Percentiles rank a stretch among this genome's conserved stretches.
Evolutionary conservation across 2,329 filamentous ascomycete species (phyloP).

Genomic region (Beauveria asiatica): DNA sequence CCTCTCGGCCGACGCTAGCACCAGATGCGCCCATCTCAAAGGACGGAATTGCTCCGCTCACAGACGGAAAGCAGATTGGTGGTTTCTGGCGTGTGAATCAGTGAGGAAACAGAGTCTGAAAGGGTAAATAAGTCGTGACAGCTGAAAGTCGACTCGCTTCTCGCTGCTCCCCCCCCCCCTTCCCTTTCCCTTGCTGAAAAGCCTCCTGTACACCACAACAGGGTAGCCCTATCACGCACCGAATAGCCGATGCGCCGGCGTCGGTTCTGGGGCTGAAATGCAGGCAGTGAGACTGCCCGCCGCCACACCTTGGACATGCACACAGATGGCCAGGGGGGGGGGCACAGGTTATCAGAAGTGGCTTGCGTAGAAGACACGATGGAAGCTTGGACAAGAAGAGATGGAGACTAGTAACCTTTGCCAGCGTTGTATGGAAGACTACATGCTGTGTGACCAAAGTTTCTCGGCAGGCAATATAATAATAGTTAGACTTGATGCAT

Average conservation of each 20-base stretch:
- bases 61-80: not conserved
- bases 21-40: not conserved
- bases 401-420: not conserved
- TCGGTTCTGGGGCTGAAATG: conserved; percentile 8
- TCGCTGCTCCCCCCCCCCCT: not conserved
- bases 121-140: not conserved
- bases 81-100: not conserved
- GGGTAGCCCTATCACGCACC: conserved; percentile 4
- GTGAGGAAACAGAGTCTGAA: not conserved
- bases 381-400: not conserved
- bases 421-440: not conserved
- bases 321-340: not conserved
- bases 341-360: not conserved
- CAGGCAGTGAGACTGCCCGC: not conserved
- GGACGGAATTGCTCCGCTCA: not conserved
- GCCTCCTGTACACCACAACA: not conserved
- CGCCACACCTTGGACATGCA: not conserved
- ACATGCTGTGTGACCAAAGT: not conserved
- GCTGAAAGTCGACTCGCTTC: not conserved
- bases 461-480: not conserved
- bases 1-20: conserved; percentile 3
- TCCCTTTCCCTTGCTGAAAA: too few species aligned
- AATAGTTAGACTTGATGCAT: not conserved
- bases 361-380: not conserved
- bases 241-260: conserved; percentile 3